Evolutionary conservation across 2,329 filamentous ascomycete genomes (phyloP), one percentile per base, ranked within the genome.

Genomic region (Epichloe sibirici): DNA sequence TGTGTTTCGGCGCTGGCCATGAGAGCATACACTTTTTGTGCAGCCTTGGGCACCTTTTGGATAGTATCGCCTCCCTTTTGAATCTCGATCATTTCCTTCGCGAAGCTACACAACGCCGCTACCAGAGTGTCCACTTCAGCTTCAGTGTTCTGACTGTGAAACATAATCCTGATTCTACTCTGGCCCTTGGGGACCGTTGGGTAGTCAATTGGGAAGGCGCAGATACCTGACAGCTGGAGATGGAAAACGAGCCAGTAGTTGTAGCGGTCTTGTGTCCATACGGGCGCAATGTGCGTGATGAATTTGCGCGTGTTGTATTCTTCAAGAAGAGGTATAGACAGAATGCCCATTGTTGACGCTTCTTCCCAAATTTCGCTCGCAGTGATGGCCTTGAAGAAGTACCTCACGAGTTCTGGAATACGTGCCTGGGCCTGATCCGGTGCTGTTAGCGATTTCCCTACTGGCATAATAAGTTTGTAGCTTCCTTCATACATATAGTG

Each of bases 111-210:
- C 1, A 58, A 49, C 4, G 51, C 21, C 23, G 17, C 43, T 2
- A 46, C 51, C n/a, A 57, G 23, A 3, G 2, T 49, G 4, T 63
- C 52, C 2, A 72, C 58, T 39, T 74, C 59, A 1, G 57, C 61
- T 21, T 61, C 54, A 2, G 68, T 72, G 48, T 73, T 73, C 4
- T 60, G 60, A 3, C 69, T 69, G 55, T 75, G 70, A 25, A 75
- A 55, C 21, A 67, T 65, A 1, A 74, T 52, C 31, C 69, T 61
- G 2, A 74, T 56, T 8, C 72, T 61, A 45, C 62, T 62, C 17
- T 65, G 60, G 0, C 71, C 71, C 39, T 59, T 56, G 0, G 69
- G 68, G 2, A 74, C 71, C 2, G 65, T 66, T 1, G 71, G 72
- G 48, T 65, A 60, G 5, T 65, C 65, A 2, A 74, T 62, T 8